Evolutionary conservation across 257 asterid genomes (phyloP), one percentile per base, ranked within the genome.

Genomic region (Capsicum baccatum): DNA sequence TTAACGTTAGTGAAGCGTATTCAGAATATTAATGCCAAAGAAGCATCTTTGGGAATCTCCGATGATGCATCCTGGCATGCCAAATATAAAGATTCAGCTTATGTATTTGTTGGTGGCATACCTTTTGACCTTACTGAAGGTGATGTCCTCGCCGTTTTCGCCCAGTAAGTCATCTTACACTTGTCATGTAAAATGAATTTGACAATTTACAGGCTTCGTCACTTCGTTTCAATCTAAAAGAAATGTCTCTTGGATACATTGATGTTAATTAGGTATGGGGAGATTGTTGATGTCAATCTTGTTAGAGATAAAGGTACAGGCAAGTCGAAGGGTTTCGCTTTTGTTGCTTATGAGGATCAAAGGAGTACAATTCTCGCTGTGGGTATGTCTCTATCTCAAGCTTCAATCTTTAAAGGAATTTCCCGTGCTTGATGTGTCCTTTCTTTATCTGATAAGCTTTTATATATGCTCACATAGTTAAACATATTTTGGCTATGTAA

Each of bases 31-130:
- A 97, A 92, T 89, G 88, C 93, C 55, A 91, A 85, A 86, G 99
- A 97, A 92, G 98, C 99, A 37, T 79, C 84, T 55, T 86, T 97
- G 68, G 98, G 98, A 44, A 88, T 96, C 73, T 94, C 98, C 0
- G 99, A 96, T 17, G 91, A 88, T 44, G 99, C 98, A 6, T 96
- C 99, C 0, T 96, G 99, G 99, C 99, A 96, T 83, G 94, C 94
- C n/a, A 94, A 91, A 79, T 96, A 96, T 84, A 96, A 88, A 87
- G 99, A 95, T 35, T 94, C 98, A 13, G 98, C 98, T 86, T 97
- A 97, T 83, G 93, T 97, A 84, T 97, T 87, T 76, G 90, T 90
- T 54, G 99, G 99, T 0, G 99, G 99, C 58, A 79, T 97, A 74
- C 95, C 99, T 6, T 97, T 91, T 66, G 98, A 97, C 74, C 95